Evolutionary conservation across 495 filamentous ascomycete species (phyloP), one percentile per base, ranked within the genome.

Genomic region (Neurospora tetrasperma): DNA sequence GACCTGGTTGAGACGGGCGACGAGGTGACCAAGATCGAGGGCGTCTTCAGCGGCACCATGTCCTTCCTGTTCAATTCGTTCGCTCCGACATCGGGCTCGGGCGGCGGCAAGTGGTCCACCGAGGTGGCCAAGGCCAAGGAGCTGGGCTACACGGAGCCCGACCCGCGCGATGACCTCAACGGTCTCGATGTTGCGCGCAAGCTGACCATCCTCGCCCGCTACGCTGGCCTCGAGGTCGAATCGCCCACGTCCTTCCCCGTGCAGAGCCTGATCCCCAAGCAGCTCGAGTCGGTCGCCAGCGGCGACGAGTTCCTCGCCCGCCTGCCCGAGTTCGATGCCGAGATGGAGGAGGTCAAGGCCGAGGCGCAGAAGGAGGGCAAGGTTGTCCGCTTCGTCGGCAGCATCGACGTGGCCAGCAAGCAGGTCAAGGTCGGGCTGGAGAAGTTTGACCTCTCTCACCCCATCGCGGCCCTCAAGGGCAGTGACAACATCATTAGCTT

Each of bases 401-500:
- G 91, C 78, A 89, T 98, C 71, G 93, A 98, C 79, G 88, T 97
- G 35, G 86, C 80, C 43, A 86, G 85, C 70, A 90, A 92, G 78
- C 82, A 88, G 74, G 90, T 97, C 76, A 94, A 92, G 81, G 94
- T 98, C 69, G 95, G 94, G 10, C 81, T 99, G 77, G 91, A 97
- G 86, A 91, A 89, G 86, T 93, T 96, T 70, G 91, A 93, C 69
- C 89, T 86, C 76, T 90, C 90, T 62, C 91, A 92, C 78, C 90
- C 96, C 41, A 96, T 98, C 82, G 96, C 95, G 40, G 91, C 92
- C 43, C 84, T 98, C 72, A 96, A 97, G 86, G 96, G 96, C 44
- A 97, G 94, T 82, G 96, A 97, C 80, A 98, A 98, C 84, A 95
- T 98, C 79, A 96, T 99, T 78, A 96, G 90, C 86, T 97, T 99